A percentile compares a stretch with the other conserved stretches of the same genome.
phyloP scores from a whole-genome alignment of 306 rosid genomes.

The Morella rubra region DNA sequence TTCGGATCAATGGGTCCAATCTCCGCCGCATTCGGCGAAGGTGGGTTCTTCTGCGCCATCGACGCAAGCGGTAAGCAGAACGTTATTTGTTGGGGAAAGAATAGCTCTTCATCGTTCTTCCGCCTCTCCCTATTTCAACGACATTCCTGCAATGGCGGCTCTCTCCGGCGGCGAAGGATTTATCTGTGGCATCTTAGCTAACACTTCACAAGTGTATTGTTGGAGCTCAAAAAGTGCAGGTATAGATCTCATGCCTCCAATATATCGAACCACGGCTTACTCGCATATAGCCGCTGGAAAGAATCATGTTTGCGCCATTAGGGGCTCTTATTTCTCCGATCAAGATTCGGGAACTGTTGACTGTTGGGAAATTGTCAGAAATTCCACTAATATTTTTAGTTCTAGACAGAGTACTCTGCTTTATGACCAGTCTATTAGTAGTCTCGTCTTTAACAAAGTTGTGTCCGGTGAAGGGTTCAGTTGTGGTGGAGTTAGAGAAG shows the following conservation, averaged over 20 bases:
- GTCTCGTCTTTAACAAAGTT: constrained; percentile 44
- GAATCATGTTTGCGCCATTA: constrained; percentile 76
- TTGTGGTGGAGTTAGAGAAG: constrained; percentile 62
- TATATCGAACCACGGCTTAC: constrained; percentile 49
- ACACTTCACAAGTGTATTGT: constrained; percentile 70
- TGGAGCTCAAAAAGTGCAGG: constrained; percentile 51
- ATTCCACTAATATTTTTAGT: constrained; percentile 33
- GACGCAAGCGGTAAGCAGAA: constrained; percentile 88
- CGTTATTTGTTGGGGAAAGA: constrained; percentile 79
- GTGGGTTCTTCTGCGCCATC: constrained; percentile 76
- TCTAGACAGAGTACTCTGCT: constrained; percentile 47
- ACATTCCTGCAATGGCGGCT: constrained; percentile 73
- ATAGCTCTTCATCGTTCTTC: constrained; percentile 45
- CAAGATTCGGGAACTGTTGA: constrained; percentile 62
- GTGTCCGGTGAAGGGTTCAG: constrained; percentile 86
- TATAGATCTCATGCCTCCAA: constrained; percentile 63
- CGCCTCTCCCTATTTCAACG: constrained; percentile 28
- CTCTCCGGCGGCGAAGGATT: constrained; percentile 87
- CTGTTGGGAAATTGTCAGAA: constrained; percentile 68
- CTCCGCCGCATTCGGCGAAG: constrained; percentile 65
- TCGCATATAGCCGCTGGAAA: constrained; percentile 76
- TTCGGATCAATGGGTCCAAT: constrained; percentile 91
- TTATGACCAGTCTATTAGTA: constrained; percentile 38
- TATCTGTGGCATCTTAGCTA: constrained; percentile 76
- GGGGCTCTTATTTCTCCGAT: constrained; percentile 72